phyloP scores from a whole-genome alignment of 495 filamentous ascomycete species.

The Rusavskia elegans region DNA sequence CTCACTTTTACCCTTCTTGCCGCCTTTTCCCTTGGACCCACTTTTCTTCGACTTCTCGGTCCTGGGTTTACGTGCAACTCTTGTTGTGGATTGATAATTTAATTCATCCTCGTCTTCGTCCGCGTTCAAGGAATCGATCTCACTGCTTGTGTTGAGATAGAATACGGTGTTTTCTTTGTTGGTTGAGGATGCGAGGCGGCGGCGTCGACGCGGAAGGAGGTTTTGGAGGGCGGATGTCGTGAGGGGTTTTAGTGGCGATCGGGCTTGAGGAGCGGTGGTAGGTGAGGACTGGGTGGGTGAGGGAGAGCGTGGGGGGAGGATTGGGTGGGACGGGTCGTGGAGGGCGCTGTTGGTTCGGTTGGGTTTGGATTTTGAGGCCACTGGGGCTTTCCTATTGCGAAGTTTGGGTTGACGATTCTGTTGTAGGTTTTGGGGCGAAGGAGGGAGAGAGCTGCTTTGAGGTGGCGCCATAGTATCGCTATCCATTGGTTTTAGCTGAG shows the following conservation, averaged over 20 bases:
- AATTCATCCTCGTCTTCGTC: conserved; percentile 15
- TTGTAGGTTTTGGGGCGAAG: background rate
- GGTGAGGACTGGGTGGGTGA: conserved; percentile 2
- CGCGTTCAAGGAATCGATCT: conserved; percentile 4
- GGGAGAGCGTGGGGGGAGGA: conserved; percentile 9
- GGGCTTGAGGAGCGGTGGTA: background rate
- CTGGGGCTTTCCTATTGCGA: background rate
- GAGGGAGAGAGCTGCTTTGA: conserved; percentile 10
- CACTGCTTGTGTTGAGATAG: conserved; percentile 14
- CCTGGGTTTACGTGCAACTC: background rate
- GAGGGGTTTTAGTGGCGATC: conserved; percentile 8
- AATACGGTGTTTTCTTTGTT: conserved; percentile 1
- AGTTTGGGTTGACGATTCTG: background rate
- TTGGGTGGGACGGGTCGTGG: background rate
- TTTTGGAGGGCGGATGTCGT: conserved; percentile 15
- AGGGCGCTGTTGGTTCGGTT: background rate
- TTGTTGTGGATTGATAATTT: conserved; percentile 5
- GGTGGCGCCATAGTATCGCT: conserved; percentile 14
- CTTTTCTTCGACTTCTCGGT: background rate
- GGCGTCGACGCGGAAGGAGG: conserved; percentile 13
- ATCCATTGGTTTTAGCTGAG: background rate
- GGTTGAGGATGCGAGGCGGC: background rate
- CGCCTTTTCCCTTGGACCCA: background rate
- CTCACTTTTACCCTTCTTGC: background rate
- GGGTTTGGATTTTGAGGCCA: background rate